phyloP scores from a whole-genome alignment of 2,329 filamentous ascomycete species.

The Hysterium pulicare region DNA sequence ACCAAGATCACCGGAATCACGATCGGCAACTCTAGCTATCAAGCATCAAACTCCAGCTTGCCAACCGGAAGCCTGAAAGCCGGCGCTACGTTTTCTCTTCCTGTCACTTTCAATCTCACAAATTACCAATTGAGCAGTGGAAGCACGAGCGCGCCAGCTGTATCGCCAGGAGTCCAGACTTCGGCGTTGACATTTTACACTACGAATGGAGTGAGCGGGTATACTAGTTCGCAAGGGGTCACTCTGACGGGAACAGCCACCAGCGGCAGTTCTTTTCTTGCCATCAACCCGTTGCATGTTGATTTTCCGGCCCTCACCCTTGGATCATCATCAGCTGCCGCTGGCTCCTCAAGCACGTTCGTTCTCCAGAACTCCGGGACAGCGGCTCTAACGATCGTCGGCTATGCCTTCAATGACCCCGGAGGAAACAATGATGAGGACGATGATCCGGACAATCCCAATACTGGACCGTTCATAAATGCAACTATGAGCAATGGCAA shows the following conservation, averaged over 20 bases:
- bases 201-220: not conserved
- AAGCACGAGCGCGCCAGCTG: conserved; percentile 1
- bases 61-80: not conserved
- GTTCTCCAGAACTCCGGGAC: not conserved
- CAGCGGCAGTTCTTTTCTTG: not conserved
- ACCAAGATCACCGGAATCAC: not conserved
- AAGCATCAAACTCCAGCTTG: conserved; percentile 1
- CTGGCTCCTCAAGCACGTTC: conserved; percentile 1
- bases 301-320: not conserved
- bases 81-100: not conserved
- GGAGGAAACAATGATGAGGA: conserved; percentile 1
- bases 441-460: too few species aligned
- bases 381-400: not conserved
- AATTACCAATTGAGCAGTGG: not conserved
- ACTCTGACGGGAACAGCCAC: conserved; percentile 1
- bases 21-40: not conserved
- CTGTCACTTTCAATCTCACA: conserved; percentile 2
- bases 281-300: conserved; percentile 1
- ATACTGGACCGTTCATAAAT: not conserved
- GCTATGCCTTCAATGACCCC: conserved; percentile 2
- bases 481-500: not conserved
- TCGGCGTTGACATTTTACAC: not conserved
- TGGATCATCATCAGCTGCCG: not conserved
- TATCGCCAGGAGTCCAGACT: not conserved
- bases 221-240: not conserved